Conservation (phyloP, 352 stramenopile genomes). For the Chrysophaeum taylorii region DNA sequence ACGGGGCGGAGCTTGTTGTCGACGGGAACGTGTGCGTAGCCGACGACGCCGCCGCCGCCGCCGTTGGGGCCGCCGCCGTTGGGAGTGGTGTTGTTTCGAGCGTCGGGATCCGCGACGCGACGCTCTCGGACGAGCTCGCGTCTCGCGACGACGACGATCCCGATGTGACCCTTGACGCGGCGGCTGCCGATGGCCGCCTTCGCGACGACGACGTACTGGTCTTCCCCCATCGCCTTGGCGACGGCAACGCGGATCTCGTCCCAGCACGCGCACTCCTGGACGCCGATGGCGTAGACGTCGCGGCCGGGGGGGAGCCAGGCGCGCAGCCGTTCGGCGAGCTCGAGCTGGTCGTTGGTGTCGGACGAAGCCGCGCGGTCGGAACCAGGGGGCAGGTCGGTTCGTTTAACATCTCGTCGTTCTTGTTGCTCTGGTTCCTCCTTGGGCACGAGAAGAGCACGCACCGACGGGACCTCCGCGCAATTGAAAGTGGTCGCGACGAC, state of each 20-base stretch:
- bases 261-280: constrained; percentile 76
- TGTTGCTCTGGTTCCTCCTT: background rate
- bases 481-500: constrained; percentile 4
- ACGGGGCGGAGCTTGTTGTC: no score
- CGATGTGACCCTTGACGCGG: constrained; percentile 43
- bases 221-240: constrained; percentile 29
- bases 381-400: background rate
- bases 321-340: constrained; percentile 8
- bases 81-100: no score
- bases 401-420: background rate
- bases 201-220: constrained; percentile 73
- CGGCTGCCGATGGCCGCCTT: constrained; percentile 57
- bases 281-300: constrained; percentile 74
- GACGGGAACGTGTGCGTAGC: no score
- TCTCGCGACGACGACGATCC: constrained; percentile 55
- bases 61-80: no score
- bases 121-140: no score
- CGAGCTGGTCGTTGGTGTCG: background rate
- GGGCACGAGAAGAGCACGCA: background rate
- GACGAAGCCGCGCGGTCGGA: background rate
- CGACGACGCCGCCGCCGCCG: constrained; percentile 54
- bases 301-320: constrained; percentile 67
- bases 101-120: no score
- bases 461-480: background rate
- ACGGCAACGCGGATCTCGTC: constrained; percentile 41